phyloP scores from a whole-genome alignment of 2,329 filamentous ascomycete genomes.

The Elsinoe australis region DNA sequence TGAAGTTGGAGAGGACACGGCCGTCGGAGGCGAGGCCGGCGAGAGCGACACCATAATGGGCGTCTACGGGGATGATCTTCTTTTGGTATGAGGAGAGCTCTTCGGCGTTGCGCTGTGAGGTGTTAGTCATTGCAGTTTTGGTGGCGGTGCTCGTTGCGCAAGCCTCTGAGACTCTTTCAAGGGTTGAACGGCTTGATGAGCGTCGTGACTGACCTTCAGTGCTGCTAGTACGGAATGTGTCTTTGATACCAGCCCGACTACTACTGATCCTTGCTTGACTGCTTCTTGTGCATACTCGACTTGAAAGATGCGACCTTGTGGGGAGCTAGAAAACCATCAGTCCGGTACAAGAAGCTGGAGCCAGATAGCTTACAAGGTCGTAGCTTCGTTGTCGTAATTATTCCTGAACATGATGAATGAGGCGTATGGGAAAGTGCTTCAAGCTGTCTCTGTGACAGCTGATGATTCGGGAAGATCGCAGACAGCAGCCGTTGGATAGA shows the following conservation, averaged over 20 bases:
- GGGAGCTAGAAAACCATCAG: conserved; percentile 59
- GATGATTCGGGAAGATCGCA: neutral
- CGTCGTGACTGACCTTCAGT: conserved; percentile 87
- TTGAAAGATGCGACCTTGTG: conserved; percentile 98
- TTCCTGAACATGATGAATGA: conserved; percentile 83
- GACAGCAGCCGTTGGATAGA: no score
- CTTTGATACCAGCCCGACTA: conserved; percentile 95
- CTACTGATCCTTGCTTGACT: conserved; percentile 97
- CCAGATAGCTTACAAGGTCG: conserved; percentile 74
- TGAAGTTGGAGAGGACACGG: conserved; percentile 99
- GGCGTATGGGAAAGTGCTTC: conserved; percentile 15
- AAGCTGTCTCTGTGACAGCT: conserved; percentile 15
- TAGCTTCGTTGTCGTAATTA: conserved; percentile 99
- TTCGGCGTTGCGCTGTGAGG: conserved; percentile 81
- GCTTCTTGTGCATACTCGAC: conserved; percentile 98
- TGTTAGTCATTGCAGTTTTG: conserved; percentile 11
- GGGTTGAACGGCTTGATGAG: no score
- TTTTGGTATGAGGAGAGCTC: conserved; percentile 99
- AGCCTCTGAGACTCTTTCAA: no score
- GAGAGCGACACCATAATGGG: conserved; percentile 90
- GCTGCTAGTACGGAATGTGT: conserved; percentile 93
- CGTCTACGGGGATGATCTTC: conserved; percentile 95
- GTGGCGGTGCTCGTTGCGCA: neutral
- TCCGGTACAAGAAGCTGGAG: conserved; percentile 5
- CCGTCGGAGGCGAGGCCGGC: conserved; percentile 95